A percentile compares a stretch with the other conserved stretches of the same genome.
phyloP scores from a whole-genome alignment of 2,329 filamentous ascomycete genomes.

The Hymenotorrendiella dingleyae region DNA sequence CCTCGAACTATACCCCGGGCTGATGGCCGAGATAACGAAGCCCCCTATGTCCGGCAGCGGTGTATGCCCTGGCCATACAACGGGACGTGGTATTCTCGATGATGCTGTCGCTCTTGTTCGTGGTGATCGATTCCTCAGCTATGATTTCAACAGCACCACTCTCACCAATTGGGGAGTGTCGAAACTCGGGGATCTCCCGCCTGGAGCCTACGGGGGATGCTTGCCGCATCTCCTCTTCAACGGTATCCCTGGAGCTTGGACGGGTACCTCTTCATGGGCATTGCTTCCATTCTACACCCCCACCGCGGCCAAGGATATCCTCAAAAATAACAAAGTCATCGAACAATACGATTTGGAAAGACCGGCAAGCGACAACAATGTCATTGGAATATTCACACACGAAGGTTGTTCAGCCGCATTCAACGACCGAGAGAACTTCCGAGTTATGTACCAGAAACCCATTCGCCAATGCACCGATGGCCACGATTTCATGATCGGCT shows the following conservation, averaged over 20 bases:
- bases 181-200: conserved; percentile 33
- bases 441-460: conserved; percentile 40
- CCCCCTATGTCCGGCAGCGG: conserved; percentile 42
- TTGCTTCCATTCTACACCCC: conserved; percentile 47
- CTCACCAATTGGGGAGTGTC: conserved; percentile 46
- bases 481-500: conserved; percentile 43
- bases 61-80: conserved; percentile 39
- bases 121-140: conserved; percentile 41
- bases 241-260: conserved; percentile 41
- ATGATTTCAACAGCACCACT: conserved; percentile 42
- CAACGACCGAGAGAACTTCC: conserved; percentile 43
- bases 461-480: conserved; percentile 37
- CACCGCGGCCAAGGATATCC: conserved; percentile 39
- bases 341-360: conserved; percentile 40
- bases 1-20: conserved; percentile 52
- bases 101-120: conserved; percentile 43
- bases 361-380: conserved; percentile 35
- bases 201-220: conserved; percentile 42
- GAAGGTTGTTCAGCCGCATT: conserved; percentile 44
- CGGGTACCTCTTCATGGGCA: conserved; percentile 42
- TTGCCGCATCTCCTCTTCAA: conserved; percentile 39
- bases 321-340: conserved; percentile 40
- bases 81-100: conserved; percentile 39
- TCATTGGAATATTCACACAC: conserved; percentile 43
- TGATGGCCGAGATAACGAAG: conserved; percentile 51